phyloP scores from a whole-genome alignment of 148 eudicot genomes.

The Fagopyrum homotropicum region DNA sequence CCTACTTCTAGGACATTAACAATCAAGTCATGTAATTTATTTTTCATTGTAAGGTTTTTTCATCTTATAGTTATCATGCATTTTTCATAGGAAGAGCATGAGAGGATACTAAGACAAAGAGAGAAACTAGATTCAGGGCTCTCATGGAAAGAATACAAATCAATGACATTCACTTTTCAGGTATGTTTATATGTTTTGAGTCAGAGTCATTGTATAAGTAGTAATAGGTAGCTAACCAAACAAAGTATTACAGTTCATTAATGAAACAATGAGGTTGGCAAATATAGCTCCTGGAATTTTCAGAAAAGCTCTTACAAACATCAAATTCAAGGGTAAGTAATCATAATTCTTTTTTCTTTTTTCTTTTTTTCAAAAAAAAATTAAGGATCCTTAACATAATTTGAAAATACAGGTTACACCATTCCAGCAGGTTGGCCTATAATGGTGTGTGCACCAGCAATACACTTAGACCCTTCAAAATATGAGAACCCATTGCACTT shows the following conservation, averaged over 20 bases:
- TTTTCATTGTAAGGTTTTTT: neutral
- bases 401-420: conserved; percentile 52
- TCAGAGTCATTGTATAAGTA: neutral
- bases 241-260: conserved; percentile 56
- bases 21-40: neutral
- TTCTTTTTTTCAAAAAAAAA: too few relatives aligned
- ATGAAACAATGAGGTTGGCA: conserved; percentile 89
- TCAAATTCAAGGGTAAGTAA: conserved; percentile 53
- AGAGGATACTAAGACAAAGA: conserved; percentile 49
- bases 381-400: neutral
- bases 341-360: too few relatives aligned
- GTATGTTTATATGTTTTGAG: conserved; percentile 21
- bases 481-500: conserved; percentile 72
- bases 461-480: conserved; percentile 67
- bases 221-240: neutral
- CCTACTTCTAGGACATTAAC: too few relatives aligned
- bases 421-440: conserved; percentile 96
- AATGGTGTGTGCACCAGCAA: conserved; percentile 92
- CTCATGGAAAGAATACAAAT: conserved; percentile 83
- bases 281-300: conserved; percentile 88
- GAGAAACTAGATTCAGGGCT: conserved; percentile 53
- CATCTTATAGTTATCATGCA: neutral
- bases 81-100: conserved; percentile 74
- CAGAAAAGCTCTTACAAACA: conserved; percentile 66
- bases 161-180: conserved; percentile 91